Evolutionary conservation across 495 filamentous ascomycete genomes (phyloP), one percentile per base, ranked within the genome.

Genomic region (Tuber magnatum): DNA sequence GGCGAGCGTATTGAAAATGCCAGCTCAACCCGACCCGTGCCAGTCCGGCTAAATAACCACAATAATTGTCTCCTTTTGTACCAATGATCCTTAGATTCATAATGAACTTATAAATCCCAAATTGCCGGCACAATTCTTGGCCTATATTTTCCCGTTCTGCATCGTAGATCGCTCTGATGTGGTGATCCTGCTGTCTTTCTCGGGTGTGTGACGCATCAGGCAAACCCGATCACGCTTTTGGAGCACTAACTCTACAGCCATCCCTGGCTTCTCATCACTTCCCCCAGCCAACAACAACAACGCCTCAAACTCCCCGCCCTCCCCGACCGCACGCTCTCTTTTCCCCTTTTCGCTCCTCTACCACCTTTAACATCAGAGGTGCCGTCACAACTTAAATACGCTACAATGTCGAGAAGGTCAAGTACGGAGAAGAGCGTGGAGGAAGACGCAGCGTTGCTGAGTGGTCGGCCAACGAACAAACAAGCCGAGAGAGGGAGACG

Each of bases 391-490:
- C 61, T 42, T 70, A 38, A 78, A 73, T 43, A 75, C 24, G 41
- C 22, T 42, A 68, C 70, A 35, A 79, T 40, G 65, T 61, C 76
- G 70, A 72, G 12, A 77, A 79, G 70, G 76, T 75, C n/a, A 14
- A 65, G 56, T 10, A 65, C 56, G 16, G 56, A 65, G 12, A 32
- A 4, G 32, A 65, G 32, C 73, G 84, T 84, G 24, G 87, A 88
- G 73, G 90, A 92, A 82, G 90, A 92, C 81, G 88, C 90, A 75
- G 88, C 89, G 61, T 84, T 92, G 38, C 84, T 92, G 41, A 91
- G 89, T 9, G 90, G 90, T 35, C 82, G 87, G 73, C 86, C 83
- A 1, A 86, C 83, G 32, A 81, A 73, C 71, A 85, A 84, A 40
- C 69, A 80, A 24, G 71, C 71, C 74, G 71, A 70, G 80, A 81